These are phyloP conservation scores for Calonectria leucothoes DNA, from an alignment of 2,329 filamentous ascomycete genomes.

Conservation along the genomic window DNA sequence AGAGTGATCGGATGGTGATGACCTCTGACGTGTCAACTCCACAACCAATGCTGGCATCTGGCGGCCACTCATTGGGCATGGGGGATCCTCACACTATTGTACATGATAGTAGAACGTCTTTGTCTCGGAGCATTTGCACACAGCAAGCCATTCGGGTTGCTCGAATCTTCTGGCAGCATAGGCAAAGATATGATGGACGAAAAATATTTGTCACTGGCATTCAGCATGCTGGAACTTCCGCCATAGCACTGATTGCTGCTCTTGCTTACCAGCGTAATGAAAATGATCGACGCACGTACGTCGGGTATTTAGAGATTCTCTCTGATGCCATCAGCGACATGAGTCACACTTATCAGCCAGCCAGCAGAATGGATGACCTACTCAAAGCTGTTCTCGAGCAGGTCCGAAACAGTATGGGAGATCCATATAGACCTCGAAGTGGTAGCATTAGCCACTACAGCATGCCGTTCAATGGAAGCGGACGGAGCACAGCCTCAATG, in stretches of 20 bases:
- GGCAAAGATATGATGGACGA: slow-evolving; percentile 62
- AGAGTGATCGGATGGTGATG: slow-evolving; percentile 33
- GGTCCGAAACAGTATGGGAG: slow-evolving; percentile 50
- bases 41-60: slow-evolving; percentile 25
- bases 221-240: slow-evolving; percentile 66
- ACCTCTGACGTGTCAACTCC: slow-evolving; percentile 25
- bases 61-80: slow-evolving; percentile 39
- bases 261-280: slow-evolving; percentile 51
- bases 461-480: slow-evolving; percentile 11
- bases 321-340: slow-evolving; percentile 64
- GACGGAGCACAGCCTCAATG: slow-evolving; percentile 24
- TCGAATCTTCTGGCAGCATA: slow-evolving; percentile 66
- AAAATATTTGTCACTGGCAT: slow-evolving; percentile 63
- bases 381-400: slow-evolving; percentile 64
- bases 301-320: slow-evolving; percentile 64
- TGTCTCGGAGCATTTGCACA: slow-evolving; percentile 64
- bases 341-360: slow-evolving; percentile 64
- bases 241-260: slow-evolving; percentile 64
- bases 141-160: slow-evolving; percentile 65
- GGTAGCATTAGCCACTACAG: slow-evolving; percentile 29
- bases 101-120: slow-evolving; percentile 55
- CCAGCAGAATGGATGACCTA: slow-evolving; percentile 63
- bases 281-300: slow-evolving; percentile 51
- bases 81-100: slow-evolving; percentile 49
- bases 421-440: slow-evolving; percentile 32